Base-by-base conservation (phyloP, 257 asterid species). In the Striga asiatica region DNA sequence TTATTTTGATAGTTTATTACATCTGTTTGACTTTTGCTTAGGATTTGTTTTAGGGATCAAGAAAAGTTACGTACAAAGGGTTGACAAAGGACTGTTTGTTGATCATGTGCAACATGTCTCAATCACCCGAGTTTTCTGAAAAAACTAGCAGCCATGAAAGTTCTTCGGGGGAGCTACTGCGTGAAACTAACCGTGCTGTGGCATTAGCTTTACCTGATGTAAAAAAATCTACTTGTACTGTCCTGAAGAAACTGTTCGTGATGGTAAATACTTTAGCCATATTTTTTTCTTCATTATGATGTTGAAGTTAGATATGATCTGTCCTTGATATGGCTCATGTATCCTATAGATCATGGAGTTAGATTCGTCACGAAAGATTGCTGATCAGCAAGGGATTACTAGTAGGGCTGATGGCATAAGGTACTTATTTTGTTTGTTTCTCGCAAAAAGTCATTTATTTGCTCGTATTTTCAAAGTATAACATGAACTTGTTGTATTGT, bases 401-500 rank as follows among this genome's bases (percentile, higher is more conserved):
- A 83, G 76, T 66, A 74, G 98, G 70, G 92, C 73, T 54, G 98
- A 91, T 76, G 85, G 95, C 28, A 73, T 75, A 34, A 84, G 96
- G 96, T 91, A 56, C 58, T 56, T 16, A 58, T 31, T 54, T 43
- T 5, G 28, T 60, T 43, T 53, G 42, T 17, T 63, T 19, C 27
- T 24, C 49, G 21, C 12, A 19, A 45, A 58, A 17, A 48, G 13
- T 35, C 29, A 21, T 49, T 46, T 58, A 58, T 29, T 28, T 28
- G 24, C 61, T 28, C 18, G 37, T 29, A 14, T 46, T 34, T 17
- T 22, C 19, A 20, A 54, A 51, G 50, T 25, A 56, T 58, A 51
- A 9, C 25, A 27, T 62, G 35, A 45, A 52, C 52, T 61, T 54
- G 70, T 38, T 28, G 54, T 68, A 37, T 66, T 78, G 76, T 89